Evolutionary conservation across 2,329 filamentous ascomycete genomes (phyloP).

Genomic region (Pseudocercospora fuligena): DNA sequence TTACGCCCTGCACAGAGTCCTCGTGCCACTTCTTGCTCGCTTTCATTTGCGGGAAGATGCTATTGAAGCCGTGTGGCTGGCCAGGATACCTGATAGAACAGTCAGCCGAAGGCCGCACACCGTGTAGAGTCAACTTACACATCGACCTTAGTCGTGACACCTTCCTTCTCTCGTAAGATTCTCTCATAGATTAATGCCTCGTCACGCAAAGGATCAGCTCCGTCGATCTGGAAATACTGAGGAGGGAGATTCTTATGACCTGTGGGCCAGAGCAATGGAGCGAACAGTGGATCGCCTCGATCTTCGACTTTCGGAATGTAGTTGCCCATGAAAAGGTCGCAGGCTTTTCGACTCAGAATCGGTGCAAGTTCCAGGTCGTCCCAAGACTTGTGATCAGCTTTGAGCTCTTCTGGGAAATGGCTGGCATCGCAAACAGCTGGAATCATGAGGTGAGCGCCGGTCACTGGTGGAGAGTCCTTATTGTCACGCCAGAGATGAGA

Average conservation of each 20-base stretch:
- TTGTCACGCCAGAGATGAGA: conserved; percentile 51
- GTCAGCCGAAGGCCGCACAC: not conserved
- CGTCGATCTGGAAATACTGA: conserved; percentile 55
- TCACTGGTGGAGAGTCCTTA: conserved; percentile 48
- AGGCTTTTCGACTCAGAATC: conserved; percentile 33
- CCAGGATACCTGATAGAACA: conserved; percentile 41
- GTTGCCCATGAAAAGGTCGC: conserved; percentile 29
- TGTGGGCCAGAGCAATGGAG: conserved; percentile 34
- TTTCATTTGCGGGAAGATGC: conserved; percentile 34
- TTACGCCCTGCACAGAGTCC: conserved; percentile 36
- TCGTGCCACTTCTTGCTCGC: conserved; percentile 36
- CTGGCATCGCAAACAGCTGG: conserved; percentile 50
- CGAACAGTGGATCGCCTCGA: conserved; percentile 37
- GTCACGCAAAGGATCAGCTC: conserved; percentile 55
- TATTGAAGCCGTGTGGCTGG: conserved; percentile 51
- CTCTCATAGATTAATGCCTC: conserved; percentile 56
- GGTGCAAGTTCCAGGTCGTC: conserved; percentile 36
- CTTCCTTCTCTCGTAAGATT: conserved; percentile 45
- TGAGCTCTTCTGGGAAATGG: conserved; percentile 48
- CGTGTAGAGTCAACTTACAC: conserved; percentile 26
- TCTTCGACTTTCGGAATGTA: conserved; percentile 35
- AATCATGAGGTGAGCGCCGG: conserved; percentile 54
- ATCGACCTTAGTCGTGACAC: conserved; percentile 48
- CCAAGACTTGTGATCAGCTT: conserved; percentile 47
- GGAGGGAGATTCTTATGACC: conserved; percentile 49